A percentile compares a stretch with the other conserved stretches of the same genome.
Evolutionary conservation across 352 stramenopile genomes (phyloP).

Genomic region (Pythium vanterpoolii): DNA sequence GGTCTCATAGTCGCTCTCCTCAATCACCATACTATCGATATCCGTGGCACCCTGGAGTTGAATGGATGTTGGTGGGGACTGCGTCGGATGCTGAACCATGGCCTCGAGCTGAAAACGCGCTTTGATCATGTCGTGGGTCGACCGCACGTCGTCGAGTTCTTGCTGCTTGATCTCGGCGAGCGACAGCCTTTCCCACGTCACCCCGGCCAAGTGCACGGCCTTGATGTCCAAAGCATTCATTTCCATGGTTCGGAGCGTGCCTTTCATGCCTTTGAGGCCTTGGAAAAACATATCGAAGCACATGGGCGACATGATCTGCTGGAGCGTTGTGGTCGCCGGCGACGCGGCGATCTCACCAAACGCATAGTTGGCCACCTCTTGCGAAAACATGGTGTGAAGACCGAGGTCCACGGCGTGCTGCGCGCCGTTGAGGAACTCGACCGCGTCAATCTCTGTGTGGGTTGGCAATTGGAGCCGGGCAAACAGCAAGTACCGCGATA

Average conservation of each 20-base stretch:
- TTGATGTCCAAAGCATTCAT: slow-evolving; percentile 29
- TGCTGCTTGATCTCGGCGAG: slow-evolving; percentile 28
- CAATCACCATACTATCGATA: slow-evolving; percentile 27
- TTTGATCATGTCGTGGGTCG: slow-evolving; percentile 26
- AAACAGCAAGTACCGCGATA: slow-evolving; percentile 24
- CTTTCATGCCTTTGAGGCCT: slow-evolving; percentile 26
- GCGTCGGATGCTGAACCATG: slow-evolving; percentile 13
- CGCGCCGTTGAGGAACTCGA: slow-evolving; percentile 29
- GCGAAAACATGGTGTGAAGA: slow-evolving; percentile 28
- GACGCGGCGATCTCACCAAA: slow-evolving; percentile 19
- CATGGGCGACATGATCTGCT: slow-evolving; percentile 29
- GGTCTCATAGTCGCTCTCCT: slow-evolving; percentile 26
- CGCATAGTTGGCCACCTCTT: slow-evolving; percentile 28
- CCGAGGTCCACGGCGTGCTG: slow-evolving; percentile 30
- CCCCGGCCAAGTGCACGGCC: slow-evolving; percentile 17
- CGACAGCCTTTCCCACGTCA: slow-evolving; percentile 25
- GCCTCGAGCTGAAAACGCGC: slow-evolving; percentile 14
- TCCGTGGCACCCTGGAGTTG: slow-evolving; percentile 15
- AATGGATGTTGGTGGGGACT: background rate
- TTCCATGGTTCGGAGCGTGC: slow-evolving; percentile 25
- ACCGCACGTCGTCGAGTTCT: slow-evolving; percentile 16
- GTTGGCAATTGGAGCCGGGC: slow-evolving; percentile 27
- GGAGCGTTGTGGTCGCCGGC: slow-evolving; percentile 18
- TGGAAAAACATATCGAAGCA: slow-evolving; percentile 31
- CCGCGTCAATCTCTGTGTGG: slow-evolving; percentile 21